Conservation (phyloP, 257 asterid species). For the Solanum sejunctum region DNA sequence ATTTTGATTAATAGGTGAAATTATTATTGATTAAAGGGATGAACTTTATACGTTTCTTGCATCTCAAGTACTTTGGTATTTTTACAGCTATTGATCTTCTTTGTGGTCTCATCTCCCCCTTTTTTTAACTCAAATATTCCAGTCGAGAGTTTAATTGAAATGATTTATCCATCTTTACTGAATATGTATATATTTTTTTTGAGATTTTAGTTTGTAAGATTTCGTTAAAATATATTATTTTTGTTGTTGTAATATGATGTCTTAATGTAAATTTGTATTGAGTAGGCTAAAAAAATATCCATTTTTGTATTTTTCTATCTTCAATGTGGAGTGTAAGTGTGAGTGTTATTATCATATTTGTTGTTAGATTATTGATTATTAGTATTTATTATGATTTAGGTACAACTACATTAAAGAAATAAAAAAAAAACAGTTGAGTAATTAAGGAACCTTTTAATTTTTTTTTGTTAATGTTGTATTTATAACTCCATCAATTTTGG, state of each 20-base stretch:
- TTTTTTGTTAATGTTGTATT: background rate
- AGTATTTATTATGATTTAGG: background rate
- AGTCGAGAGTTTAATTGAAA: too few relatives aligned
- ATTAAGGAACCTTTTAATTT: background rate
- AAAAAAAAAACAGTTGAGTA: background rate
- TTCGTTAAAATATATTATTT: too few relatives aligned
- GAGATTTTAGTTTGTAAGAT: too few relatives aligned
- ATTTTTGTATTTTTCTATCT: background rate
- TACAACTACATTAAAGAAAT: background rate
- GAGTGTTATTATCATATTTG: background rate
- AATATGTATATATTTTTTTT: too few relatives aligned
- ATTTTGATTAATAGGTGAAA: background rate
- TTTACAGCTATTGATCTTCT: background rate
- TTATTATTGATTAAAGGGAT: background rate
- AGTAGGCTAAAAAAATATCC: background rate
- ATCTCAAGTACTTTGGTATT: background rate
- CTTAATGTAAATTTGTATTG: background rate
- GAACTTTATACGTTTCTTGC: conserved; percentile 7
- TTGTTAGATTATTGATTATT: background rate
- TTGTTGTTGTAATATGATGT: too few relatives aligned
- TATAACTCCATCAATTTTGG: background rate
- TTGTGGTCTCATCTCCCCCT: background rate
- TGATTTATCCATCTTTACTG: too few relatives aligned
- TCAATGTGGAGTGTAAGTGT: background rate
- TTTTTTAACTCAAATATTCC: background rate